Conservation (phyloP, 768 basidiomycete species). For the Dioszegia hungarica region DNA sequence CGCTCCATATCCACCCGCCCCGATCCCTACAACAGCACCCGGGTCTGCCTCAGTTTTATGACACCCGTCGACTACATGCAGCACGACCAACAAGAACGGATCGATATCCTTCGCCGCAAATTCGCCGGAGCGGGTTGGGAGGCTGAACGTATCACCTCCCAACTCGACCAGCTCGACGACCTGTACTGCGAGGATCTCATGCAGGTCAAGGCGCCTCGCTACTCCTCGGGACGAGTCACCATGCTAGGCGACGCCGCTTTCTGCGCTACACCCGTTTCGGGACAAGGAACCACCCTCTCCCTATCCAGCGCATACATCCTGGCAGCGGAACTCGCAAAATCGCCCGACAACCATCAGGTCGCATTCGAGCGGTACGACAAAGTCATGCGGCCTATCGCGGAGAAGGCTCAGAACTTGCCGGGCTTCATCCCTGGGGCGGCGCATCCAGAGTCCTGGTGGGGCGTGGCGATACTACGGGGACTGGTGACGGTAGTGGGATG, state of each 20-base stretch:
- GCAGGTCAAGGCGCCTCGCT: conserved; percentile 18
- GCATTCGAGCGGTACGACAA: not conserved
- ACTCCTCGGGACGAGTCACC: conserved; percentile 18
- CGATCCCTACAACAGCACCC: not conserved
- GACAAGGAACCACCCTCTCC: conserved; percentile 33
- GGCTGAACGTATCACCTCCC: not conserved
- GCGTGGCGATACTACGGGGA: not conserved
- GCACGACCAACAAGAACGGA: not conserved
- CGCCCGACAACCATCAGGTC: not conserved
- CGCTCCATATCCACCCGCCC: not conserved
- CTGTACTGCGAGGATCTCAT: conserved; percentile 24
- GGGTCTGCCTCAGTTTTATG: not conserved
- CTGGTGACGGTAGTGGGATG: not conserved
- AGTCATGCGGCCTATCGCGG: not conserved
- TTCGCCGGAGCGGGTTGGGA: not conserved
- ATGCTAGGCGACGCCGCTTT: conserved; percentile 35
- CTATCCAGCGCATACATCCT: conserved; percentile 34
- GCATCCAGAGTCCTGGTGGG: not conserved
- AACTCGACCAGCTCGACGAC: conserved; percentile 18
- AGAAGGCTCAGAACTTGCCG: not conserved
- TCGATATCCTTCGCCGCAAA: not conserved
- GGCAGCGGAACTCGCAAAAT: conserved; percentile 22
- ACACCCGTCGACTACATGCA: not conserved
- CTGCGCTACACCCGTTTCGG: conserved; percentile 27
- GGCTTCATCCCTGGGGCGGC: not conserved